A percentile compares a stretch with the other conserved stretches of the same genome.
phyloP scores from a whole-genome alignment of 1,284 basidiomycete species.

The Ganoderma lingzhi region DNA sequence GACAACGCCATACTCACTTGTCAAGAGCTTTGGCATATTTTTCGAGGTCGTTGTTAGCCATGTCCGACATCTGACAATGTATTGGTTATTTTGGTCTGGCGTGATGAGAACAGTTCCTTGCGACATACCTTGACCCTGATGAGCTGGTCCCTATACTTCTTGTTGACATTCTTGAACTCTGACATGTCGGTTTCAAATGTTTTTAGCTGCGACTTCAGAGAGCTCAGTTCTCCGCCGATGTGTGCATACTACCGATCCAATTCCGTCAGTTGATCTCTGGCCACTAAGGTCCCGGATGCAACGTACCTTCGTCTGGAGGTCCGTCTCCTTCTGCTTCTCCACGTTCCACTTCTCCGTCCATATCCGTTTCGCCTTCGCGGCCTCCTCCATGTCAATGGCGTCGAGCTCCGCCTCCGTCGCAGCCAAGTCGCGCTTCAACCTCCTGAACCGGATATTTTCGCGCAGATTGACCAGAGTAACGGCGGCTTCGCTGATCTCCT shows the following conservation, averaged over 20 bases:
- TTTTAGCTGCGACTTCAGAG: constrained; percentile 75
- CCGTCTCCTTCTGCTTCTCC: constrained; percentile 76
- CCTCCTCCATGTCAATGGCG: constrained; percentile 81
- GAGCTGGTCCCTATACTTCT: constrained; percentile 89
- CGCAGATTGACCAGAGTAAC: constrained; percentile 79
- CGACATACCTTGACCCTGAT: constrained; percentile 88
- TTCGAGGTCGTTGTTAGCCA: constrained; percentile 95
- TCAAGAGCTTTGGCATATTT: constrained; percentile 97
- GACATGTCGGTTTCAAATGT: constrained; percentile 77
- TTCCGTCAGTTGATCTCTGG: constrained; percentile 17
- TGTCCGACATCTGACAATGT: constrained; percentile 81
- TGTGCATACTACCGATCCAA: constrained; percentile 70
- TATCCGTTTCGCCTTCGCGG: constrained; percentile 80
- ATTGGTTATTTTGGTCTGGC: constrained; percentile 15
- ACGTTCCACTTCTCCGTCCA: constrained; percentile 85
- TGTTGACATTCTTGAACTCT: constrained; percentile 90
- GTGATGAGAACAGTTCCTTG: neutral
- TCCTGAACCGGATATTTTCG: constrained; percentile 87
- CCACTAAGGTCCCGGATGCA: constrained; percentile 19
- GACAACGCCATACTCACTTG: constrained; percentile 62
- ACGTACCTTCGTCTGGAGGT: constrained; percentile 75
- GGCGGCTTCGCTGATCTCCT: constrained; percentile 78
- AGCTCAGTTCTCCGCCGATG: constrained; percentile 83
- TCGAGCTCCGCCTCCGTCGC: constrained; percentile 80
- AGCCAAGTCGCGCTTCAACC: constrained; percentile 72